Percentiles rank a stretch among this genome's conserved stretches.
These are phyloP conservation scores for Penicillium sp. DNA, from an alignment of 2,329 filamentous ascomycete genomes.

Conservation along the genomic window DNA sequence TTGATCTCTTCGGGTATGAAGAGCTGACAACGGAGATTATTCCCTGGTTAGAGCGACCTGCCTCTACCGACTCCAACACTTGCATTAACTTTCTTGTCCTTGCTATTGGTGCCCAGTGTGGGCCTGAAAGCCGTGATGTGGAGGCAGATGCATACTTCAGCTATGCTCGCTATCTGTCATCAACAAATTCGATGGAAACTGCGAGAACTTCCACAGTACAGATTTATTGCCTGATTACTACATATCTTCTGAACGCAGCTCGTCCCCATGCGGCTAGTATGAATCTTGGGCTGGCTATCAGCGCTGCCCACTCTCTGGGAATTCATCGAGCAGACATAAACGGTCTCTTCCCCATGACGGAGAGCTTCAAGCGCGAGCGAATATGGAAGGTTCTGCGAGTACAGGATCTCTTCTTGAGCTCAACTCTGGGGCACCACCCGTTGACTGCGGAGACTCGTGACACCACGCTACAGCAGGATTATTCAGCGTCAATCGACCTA, in stretches of 20 bases:
- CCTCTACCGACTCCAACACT: too few species aligned
- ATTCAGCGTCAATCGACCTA: background rate
- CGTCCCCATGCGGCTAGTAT: background rate
- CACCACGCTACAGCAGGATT: background rate
- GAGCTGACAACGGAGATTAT: too few species aligned
- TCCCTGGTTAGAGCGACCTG: too few species aligned
- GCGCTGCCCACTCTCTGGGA: background rate
- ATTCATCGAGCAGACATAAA: background rate
- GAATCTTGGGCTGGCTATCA: background rate
- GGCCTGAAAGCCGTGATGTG: too few species aligned
- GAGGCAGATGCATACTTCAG: too few species aligned
- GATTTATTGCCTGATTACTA: background rate
- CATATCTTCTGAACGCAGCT: background rate
- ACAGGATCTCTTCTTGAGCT: background rate
- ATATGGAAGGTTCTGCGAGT: background rate
- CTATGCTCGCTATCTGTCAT: too few species aligned
- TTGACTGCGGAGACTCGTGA: background rate
- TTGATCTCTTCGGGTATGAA: too few species aligned
- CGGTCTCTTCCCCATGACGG: background rate
- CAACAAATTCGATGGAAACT: background rate
- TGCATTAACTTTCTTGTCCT: too few species aligned
- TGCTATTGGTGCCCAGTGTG: too few species aligned
- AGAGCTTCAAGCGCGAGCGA: background rate
- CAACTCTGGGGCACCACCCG: background rate
- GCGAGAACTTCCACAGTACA: background rate